Evolutionary conservation across 2,329 filamentous ascomycete species (phyloP), one percentile per base, ranked within the genome.

Genomic region (Phaeophleospora eucalypticola): DNA sequence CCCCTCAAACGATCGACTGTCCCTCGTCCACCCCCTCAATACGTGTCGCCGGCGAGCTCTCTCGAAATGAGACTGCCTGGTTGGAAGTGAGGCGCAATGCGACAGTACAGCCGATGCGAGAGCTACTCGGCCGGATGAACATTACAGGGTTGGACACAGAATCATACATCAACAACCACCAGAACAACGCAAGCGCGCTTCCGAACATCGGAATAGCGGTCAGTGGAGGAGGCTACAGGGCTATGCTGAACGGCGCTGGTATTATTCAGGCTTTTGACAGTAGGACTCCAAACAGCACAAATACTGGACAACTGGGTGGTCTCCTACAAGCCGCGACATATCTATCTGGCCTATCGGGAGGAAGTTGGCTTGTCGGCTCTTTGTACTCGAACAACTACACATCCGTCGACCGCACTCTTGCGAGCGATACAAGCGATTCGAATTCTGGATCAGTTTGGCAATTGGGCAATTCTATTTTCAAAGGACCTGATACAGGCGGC

Each of bases 141-240:
- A 90, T 97, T 52, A 70, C 78, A n/a, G 81, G 78, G 49, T 91
- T 96, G 52, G 83, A 95, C 67, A 84, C 82, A n/a, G 74, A 73
- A 1, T 64, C 70, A 1, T 97, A 93, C 64, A 81, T 97, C 58
- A 75, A 83, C 44, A 70, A 69, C 1, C 66, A 80, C 49, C 68
- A 69, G 20, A 69, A 71, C 51, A 84, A 86, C 65, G 71, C 71
- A 0, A 75, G 75, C 14, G 71, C 74, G 1, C 59, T 84, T 19
- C 83, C 83, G 0, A 86, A 83, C 56, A 82, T 95, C 51, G 88
- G 76, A 14, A 79, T 95, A 52, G 87, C 89, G 9, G 73, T 86
- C 36, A 93, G 87, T 0, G 89, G 89, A 10, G 89, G 89, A 63
- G 89, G 89, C 29, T 95, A 93, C 65, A 78, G 89, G 46, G 89